Evolutionary conservation across 495 filamentous ascomycete genomes (phyloP), one percentile per base, ranked within the genome.

Genomic region (Penicillium pulvis): DNA sequence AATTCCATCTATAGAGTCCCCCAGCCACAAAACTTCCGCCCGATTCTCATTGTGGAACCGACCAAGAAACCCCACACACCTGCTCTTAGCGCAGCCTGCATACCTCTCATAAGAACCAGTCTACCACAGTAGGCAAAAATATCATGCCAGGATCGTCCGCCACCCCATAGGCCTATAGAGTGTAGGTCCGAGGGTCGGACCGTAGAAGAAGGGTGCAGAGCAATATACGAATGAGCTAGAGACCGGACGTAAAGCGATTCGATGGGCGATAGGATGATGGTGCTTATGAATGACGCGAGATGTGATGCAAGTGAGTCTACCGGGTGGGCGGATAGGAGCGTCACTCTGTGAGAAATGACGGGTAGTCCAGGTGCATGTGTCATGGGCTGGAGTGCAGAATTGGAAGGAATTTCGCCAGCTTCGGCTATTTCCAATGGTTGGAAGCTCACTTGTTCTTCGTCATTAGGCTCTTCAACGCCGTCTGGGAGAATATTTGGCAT

Each of bases 161-260:
- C 77, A 45, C 73, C 70, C 79, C 79, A 82, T 0, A 65, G 39
- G 17, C 68, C 70, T 10, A 75, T 19, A 1, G 65, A 58, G 53
- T 70, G 68, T 19, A 83, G 58, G 48, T 77, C 74, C 23, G 70
- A 64, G 3, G 58, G 54, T 35, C 59, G 63, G 35, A 49, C 49
- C 26, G 50, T 46, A 17, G 63, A 53, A 8, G 68, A 67, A 35
- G 63, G 63, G 4, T 70, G 63, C 11, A 67, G 64, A 2, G 71
- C 62, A 7, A 80, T 56, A 58, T 77, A 83, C 0, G 74, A 67
- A 6, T 70, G 59, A 2, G 79, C 75, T 4, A 83, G 61, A 11
- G 80, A 77, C 9, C 81, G 76, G 10, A 81, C 71, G 46, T 73
- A 78, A 11, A 82, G 66, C 9, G 76, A 72, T 64, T 82, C 80